Evolutionary conservation across 495 filamentous ascomycete species (phyloP), one percentile per base, ranked within the genome.

Genomic region (Penicillium roqueforti): DNA sequence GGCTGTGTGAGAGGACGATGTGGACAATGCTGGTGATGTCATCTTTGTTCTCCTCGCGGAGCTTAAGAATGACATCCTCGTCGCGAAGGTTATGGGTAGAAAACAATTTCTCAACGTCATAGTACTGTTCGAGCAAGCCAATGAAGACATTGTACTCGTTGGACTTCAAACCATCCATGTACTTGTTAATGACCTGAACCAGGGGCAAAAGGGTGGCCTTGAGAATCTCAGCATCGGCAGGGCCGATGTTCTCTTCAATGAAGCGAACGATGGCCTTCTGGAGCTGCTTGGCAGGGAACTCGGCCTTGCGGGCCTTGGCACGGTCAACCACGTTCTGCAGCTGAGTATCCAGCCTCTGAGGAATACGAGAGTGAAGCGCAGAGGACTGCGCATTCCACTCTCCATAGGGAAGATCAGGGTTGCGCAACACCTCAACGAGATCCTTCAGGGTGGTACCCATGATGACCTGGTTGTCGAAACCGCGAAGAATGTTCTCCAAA

Each of bases 391-490:
- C 87, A 53, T 86, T 87, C 87, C 92, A 99, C 72, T 99, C 90
- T 70, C 92, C 88, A 71, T 96, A 99, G 1, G 93, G 93, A 51
- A 99, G 83, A 53, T 95, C 89, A 6, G 85, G 84, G 66, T 95
- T 83, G 23, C 91, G 88, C 13, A 99, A 83, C 5, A 99, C 92
- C 44, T 90, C 84, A 19, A 95, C 83, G 28, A 99, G 80, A 60
- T 93, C 89, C 76, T 91, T 92, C 32, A 99, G 77, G 7, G 90
- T 93, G 52, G 81, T 70, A 32, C 81, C 79, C 95, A 99, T 96
- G 70, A 97, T 91, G 47, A 97, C 86, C 66, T 95, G 91, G 79
- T 99, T 99, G 70, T 99, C 93, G 69, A 87, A 99, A 44, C 93
- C 93, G 64, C 86, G 79, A 44, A 99, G 80, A 57, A 97, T 97